These are phyloP conservation scores for Pneumocystis oryctolagi DNA, from an alignment of 1,139 yeast genomes.

Conservation along the genomic window DNA sequence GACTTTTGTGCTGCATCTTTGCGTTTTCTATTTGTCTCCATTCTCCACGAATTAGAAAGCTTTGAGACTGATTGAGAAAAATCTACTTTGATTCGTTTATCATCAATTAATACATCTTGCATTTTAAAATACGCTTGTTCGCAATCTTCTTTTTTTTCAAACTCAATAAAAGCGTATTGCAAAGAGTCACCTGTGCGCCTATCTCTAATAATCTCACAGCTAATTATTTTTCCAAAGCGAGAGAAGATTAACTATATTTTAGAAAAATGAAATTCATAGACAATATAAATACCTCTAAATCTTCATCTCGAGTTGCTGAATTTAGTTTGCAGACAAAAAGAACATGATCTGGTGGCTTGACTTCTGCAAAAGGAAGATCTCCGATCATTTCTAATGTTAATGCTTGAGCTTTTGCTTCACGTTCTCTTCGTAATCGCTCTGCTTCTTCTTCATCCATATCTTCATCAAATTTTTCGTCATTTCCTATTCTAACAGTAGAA, in stretches of 20 bases:
- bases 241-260: slow-evolving; percentile 32
- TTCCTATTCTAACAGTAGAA: slow-evolving; percentile 26
- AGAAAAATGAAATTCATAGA: slow-evolving; percentile 2
- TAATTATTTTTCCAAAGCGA: slow-evolving; percentile 41
- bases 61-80: slow-evolving; percentile 43
- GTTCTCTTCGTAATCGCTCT: slow-evolving; percentile 19
- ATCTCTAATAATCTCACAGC: slow-evolving; percentile 39
- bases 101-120: slow-evolving; percentile 50
- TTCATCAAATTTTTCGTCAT: slow-evolving; percentile 20
- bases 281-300: slow-evolving; percentile 25
- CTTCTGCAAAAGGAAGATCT: slow-evolving; percentile 45
- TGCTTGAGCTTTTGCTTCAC: slow-evolving; percentile 38
- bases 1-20: not conserved
- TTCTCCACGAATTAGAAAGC: not conserved
- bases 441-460: slow-evolving; percentile 18
- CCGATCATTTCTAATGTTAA: slow-evolving; percentile 50
- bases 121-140: slow-evolving; percentile 47
- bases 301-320: slow-evolving; percentile 42
- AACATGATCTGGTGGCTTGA: slow-evolving; percentile 46
- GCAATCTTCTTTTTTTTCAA: slow-evolving; percentile 33
- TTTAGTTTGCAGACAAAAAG: slow-evolving; percentile 51
- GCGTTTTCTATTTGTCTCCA: not conserved
- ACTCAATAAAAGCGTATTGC: slow-evolving; percentile 52
- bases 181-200: slow-evolving; percentile 35
- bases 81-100: slow-evolving; percentile 48